Percentiles rank a stretch among this genome's conserved stretches.
Conservation (phyloP, 1,139 yeast species). For the Pichia sp. region DNA sequence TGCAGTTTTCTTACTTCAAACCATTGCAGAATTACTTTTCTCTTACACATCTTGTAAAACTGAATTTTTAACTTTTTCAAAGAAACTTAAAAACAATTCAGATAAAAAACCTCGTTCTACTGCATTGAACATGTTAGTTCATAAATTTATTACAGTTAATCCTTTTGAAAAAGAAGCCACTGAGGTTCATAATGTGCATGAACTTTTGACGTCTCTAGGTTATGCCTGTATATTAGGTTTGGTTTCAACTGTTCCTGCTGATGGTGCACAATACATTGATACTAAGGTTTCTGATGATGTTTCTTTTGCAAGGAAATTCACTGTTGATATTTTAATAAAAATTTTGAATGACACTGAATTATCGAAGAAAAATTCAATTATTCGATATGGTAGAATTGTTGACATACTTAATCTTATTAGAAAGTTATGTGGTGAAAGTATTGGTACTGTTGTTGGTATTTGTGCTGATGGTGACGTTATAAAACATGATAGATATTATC, state of each 20-base stretch:
- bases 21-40: slow-evolving; percentile 63
- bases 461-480: slow-evolving; percentile 43
- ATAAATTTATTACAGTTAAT: slow-evolving; percentile 62
- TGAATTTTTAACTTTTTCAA: slow-evolving; percentile 74
- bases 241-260: slow-evolving; percentile 45
- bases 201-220: slow-evolving; percentile 46
- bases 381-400: slow-evolving; percentile 48
- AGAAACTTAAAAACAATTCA: slow-evolving; percentile 39
- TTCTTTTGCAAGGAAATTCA: slow-evolving; percentile 65
- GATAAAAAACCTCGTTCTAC: slow-evolving; percentile 61
- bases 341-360: slow-evolving; percentile 47
- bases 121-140: slow-evolving; percentile 68
- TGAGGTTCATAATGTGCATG: slow-evolving; percentile 35
- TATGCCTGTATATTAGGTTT: slow-evolving; percentile 53
- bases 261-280: slow-evolving; percentile 28
- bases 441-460: slow-evolving; percentile 38
- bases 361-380: slow-evolving; percentile 31
- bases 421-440: slow-evolving; percentile 35
- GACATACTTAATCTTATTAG: slow-evolving; percentile 53
- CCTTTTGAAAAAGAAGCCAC: slow-evolving; percentile 32
- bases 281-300: slow-evolving; percentile 58
- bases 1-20: slow-evolving; percentile 61
- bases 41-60: slow-evolving; percentile 78
- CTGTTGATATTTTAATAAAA: slow-evolving; percentile 64
- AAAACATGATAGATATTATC: slow-evolving; percentile 51